Base-by-base conservation (phyloP, 2,329 filamentous ascomycete genomes). In the Xylariaceae sp. region DNA sequence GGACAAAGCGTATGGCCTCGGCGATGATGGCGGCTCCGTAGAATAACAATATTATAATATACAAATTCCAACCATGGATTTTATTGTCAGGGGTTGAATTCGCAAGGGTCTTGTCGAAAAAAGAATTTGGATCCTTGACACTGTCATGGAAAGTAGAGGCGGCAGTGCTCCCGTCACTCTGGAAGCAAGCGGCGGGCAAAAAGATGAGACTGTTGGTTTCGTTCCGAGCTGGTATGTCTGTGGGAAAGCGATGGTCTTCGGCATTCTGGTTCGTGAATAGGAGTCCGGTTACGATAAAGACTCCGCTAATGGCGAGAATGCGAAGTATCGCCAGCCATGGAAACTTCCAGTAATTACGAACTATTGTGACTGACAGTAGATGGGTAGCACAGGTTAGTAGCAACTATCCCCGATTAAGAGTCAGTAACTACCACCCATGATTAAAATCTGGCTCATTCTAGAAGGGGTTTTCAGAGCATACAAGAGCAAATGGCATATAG, bases 371-470 rank as follows among this genome's bases (percentile, higher is more conserved):
- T 15, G 69, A 64, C 60, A 72, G 59, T 5, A 74, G 59, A 45
- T 73, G 71, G 0, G 71, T 73, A 11, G 69, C 71, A 44, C 70
- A 73, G 11, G 67, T 71, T 7, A 73, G 58, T 3, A 73, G 60
- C 53, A 74, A 57, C 59, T 72, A 15, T 27, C 30, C 6, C 23
- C 13, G 23, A 9, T 6, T 8, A 27, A 20, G 4, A 29, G 21
- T 42, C 9, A 42, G 18, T 9, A 20, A 40, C 7, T 29, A 13
- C 51, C 48, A n/a, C 45, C 47, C 32, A n/a, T 6, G 13, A n/a
- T n/a, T 18, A 35, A 15, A 35, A 18, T 35, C 32, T 35, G 35
- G 37, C 13, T 21, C 18, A 41, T 16, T 7, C 27, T 13, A 30
- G 27, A 8, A 30, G 7, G 8, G 13, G 13, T 7, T 13, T 30